Conservation (phyloP, 208 protist genomes). For the Crithidia expoeki region DNA sequence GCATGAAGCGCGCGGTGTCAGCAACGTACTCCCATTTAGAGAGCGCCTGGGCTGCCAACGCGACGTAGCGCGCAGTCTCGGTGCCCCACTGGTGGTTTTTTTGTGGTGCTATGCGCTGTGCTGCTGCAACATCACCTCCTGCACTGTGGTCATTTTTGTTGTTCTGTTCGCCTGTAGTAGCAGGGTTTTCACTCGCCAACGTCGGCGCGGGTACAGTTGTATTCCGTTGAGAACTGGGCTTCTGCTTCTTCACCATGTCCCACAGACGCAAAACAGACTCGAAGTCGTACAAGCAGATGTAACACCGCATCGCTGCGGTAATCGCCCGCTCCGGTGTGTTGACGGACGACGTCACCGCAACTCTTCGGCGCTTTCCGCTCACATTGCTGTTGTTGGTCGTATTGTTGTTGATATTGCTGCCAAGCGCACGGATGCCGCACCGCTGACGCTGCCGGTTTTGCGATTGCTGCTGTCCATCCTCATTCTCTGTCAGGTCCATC, state of each 20-base stretch:
- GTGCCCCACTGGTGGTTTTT: constrained; percentile 9
- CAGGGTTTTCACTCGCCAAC: not conserved
- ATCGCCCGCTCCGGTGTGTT: constrained; percentile 21
- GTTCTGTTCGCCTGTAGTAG: not conserved
- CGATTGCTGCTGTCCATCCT: not conserved
- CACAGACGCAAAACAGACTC: constrained; percentile 70
- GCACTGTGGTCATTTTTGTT: constrained; percentile 1
- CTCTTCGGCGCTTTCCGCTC: not conserved
- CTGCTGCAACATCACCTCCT: not conserved
- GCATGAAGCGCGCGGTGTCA: constrained; percentile 40
- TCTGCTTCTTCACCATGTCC: constrained; percentile 24
- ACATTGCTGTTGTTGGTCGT: not conserved
- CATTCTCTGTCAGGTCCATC: not conserved
- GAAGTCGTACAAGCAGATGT: constrained; percentile 73
- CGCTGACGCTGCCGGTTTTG: not conserved
- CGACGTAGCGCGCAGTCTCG: constrained; percentile 62
- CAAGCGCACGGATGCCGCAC: not conserved
- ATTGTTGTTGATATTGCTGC: not conserved
- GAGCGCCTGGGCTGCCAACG: constrained; percentile 68
- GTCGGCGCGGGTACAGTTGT: not conserved
- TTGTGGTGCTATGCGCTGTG: not conserved
- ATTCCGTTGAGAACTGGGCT: not conserved
- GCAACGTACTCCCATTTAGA: constrained; percentile 76
- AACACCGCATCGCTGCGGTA: constrained; percentile 79
- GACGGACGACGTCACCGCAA: not conserved